Percentiles rank a stretch among this genome's conserved stretches.
phyloP scores from a whole-genome alignment of 805 yeast genomes.

The Metschnikowia kofuensis region DNA sequence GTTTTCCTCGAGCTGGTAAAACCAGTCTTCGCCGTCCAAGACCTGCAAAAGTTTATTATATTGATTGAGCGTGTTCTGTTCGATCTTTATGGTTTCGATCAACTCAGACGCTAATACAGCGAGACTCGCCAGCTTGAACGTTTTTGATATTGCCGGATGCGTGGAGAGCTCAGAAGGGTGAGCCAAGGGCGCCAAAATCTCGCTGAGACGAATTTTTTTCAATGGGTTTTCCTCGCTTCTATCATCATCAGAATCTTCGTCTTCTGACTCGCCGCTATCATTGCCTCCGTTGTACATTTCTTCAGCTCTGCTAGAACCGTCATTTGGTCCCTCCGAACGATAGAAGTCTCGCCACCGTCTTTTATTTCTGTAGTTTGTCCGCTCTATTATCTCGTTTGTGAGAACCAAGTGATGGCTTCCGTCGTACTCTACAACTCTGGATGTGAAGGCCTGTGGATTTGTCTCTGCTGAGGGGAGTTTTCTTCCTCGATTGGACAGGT shows the following conservation, averaged over 20 bases:
- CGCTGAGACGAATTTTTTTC: constrained; percentile 29
- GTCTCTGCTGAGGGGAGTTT: constrained; percentile 22
- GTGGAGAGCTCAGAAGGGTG: constrained; percentile 76
- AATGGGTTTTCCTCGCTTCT: constrained; percentile 26
- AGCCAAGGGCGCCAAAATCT: constrained; percentile 71
- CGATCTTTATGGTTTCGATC: constrained; percentile 74
- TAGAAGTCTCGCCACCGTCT: constrained; percentile 36
- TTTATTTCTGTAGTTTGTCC: constrained; percentile 26
- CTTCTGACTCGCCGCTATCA: constrained; percentile 2
- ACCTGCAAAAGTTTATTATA: constrained; percentile 70
- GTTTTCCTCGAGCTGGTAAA: constrained; percentile 58
- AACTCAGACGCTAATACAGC: constrained; percentile 64
- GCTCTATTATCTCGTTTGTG: constrained; percentile 34
- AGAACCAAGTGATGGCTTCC: constrained; percentile 35
- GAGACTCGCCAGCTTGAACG: constrained; percentile 55
- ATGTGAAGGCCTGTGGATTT: constrained; percentile 21
- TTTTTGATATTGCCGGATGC: constrained; percentile 65
- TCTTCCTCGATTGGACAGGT: constrained; percentile 30
- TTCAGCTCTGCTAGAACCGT: neutral
- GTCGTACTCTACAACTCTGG: constrained; percentile 39
- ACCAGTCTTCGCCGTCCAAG: constrained; percentile 84
- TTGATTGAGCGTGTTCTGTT: constrained; percentile 72
- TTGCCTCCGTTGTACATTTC: constrained; percentile 1
- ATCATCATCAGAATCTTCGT: constrained; percentile 18
- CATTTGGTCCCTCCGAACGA: constrained; percentile 2